Evolutionary conservation across 176 grass and related monocot species (phyloP), one percentile per base, ranked within the genome.

Genomic region (Avena eriantha): DNA sequence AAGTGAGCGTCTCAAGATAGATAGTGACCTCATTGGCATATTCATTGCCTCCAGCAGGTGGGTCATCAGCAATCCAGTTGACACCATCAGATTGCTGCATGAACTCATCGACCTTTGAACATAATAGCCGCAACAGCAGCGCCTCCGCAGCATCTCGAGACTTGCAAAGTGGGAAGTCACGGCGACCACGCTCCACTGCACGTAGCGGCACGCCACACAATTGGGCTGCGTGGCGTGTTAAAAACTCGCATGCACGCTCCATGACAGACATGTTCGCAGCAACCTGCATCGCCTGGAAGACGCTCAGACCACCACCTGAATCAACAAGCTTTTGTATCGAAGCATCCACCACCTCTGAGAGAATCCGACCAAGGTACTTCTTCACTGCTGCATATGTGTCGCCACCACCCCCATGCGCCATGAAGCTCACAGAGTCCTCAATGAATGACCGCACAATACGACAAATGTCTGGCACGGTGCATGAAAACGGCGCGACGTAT

Each of bases 171-270:
- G 92, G 92, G 78, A 99, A 99, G 6, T 99, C 97, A 41, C 83
- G 93, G 53, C 89, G 89, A 21, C 90, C 88, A 79, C 84, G 90
- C 85, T 92, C 92, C 41, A 93, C 94, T 13, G 87, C 92, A 55
- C 92, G 93, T 39, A 91, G 47, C 2, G 94, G 92, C 70, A 99
- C 90, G 79, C 94, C 97, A 73, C 94, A 99, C 45, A 92, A 83
- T 87, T 94, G 92, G 0, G 97, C 97, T 34, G 97, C 97, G 82
- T 96, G 97, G 34, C 92, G 85, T 78, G 86, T 94, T 81, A 99
- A 99, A 66, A 96, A 99, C 53, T 93, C 92, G 5, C 97, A 99
- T 63, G 97, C 97, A 83, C 97, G 92, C 85, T 99, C 97, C 97
- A 99, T 93, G 14, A 97, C 87, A 16, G 89, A 88, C 94, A 99